Evolutionary conservation across 2,329 filamentous ascomycete species (phyloP), one percentile per base, ranked within the genome.

Genomic region (Myotisia sp.): DNA sequence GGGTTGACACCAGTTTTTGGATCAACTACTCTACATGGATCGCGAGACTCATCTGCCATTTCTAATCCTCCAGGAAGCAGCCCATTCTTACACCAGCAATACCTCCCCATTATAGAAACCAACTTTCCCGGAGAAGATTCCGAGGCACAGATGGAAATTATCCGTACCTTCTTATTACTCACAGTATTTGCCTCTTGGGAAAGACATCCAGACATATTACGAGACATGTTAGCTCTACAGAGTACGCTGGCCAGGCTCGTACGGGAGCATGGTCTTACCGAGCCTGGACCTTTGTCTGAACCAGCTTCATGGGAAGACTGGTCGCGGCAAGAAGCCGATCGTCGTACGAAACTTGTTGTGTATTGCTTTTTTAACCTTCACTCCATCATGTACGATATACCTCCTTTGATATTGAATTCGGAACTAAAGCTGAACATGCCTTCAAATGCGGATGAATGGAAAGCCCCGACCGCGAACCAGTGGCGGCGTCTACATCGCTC

Each of bases 151-250:
- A 63, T 67, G 54, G 62, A 66, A 42, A 59, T 64, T 5, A 64
- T 67, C 26, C 60, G 63, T 34, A 64, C 65, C 0, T 61, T 68
- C 16, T 44, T 67, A 6, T 49, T 68, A 3, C 56, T 74, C n/a
- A 72, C 71, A 37, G 69, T 69, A 0, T 67, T 71, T 47, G 68
- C 68, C 8, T 72, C 70, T 0, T 74, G 70, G 70, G 68, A 69
- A 34, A 64, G 65, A 43, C 70, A 72, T 41, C 64, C 63, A 12
- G 67, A 70, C 34, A 59, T 73, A 6, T 50, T 71, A n/a, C 60
- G 65, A 34, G 68, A 74, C 46, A 68, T 70, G 7, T 58, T 73
- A 17, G 65, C 66, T 1, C 62, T 74, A 24, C 68, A 70, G 43
- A 71, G 68, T 38, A 64, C 70, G 16, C 52, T 74, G 24, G 67